These are phyloP conservation scores for Yamadazyma pseudoaaseri DNA, from an alignment of 1,139 yeast genomes.

Conservation along the genomic window DNA sequence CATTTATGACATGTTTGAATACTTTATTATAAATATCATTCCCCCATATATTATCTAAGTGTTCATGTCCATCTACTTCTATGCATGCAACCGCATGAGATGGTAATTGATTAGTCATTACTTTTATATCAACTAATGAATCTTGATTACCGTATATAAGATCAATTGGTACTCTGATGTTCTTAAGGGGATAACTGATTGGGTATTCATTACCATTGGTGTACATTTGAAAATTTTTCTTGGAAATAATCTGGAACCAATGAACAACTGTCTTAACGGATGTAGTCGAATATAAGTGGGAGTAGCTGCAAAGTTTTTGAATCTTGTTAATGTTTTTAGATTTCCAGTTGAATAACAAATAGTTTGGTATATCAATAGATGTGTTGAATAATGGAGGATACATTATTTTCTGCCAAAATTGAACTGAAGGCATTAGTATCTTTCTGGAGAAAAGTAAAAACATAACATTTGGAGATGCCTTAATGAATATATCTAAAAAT, in stretches of 20 bases:
- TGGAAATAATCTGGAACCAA: slow-evolving; percentile 90
- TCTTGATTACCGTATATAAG: slow-evolving; percentile 79
- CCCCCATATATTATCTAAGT: slow-evolving; percentile 90
- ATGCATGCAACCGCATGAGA: slow-evolving; percentile 29
- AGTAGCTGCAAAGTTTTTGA: slow-evolving; percentile 76
- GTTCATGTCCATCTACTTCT: slow-evolving; percentile 70
- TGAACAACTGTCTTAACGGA: slow-evolving; percentile 91
- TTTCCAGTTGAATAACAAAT: slow-evolving; percentile 74
- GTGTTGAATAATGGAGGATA: slow-evolving; percentile 80
- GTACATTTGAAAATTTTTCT: slow-evolving; percentile 85
- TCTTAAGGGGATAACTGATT: slow-evolving; percentile 46
- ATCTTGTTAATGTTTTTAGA: slow-evolving; percentile 63
- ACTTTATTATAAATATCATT: slow-evolving; percentile 51
- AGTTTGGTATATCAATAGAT: slow-evolving; percentile 68
- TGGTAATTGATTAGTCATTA: slow-evolving; percentile 61
- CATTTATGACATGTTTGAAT: slow-evolving; percentile 48
- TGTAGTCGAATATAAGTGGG: slow-evolving; percentile 86
- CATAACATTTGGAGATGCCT: slow-evolving; percentile 75
- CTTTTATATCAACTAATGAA: slow-evolving; percentile 79
- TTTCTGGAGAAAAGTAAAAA: slow-evolving; percentile 73
- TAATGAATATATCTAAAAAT: slow-evolving; percentile 72
- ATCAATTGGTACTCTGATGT: slow-evolving; percentile 68
- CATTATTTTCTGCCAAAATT: slow-evolving; percentile 79
- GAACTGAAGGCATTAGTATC: slow-evolving; percentile 71
- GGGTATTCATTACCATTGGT: slow-evolving; percentile 55